Conservation (phyloP, 2,329 filamentous ascomycete genomes). For the Alternaria infectoria region DNA sequence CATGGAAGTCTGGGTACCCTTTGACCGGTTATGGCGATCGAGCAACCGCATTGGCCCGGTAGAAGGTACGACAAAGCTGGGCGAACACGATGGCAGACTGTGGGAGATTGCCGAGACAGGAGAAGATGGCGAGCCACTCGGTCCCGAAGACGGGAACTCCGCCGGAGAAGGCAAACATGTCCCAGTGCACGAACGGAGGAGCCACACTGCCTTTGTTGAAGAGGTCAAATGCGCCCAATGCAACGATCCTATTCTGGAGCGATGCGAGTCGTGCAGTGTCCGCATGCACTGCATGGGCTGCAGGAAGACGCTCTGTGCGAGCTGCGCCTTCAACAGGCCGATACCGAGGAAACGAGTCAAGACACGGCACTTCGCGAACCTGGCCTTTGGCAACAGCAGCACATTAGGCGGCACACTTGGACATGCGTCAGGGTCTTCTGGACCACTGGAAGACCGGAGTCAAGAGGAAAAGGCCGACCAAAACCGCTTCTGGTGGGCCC, state of each 20-base stretch:
- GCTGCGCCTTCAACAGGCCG: slow-evolving; percentile 64
- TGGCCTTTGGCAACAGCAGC: slow-evolving; percentile 42
- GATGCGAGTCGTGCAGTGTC: slow-evolving; percentile 67
- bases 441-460: slow-evolving; percentile 29
- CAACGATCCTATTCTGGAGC: slow-evolving; percentile 59
- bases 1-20: slow-evolving; percentile 67
- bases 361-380: slow-evolving; percentile 46
- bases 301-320: slow-evolving; percentile 65
- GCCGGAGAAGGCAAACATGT: slow-evolving; percentile 61
- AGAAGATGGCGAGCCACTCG: slow-evolving; percentile 61
- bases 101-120: slow-evolving; percentile 64
- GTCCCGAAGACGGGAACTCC: slow-evolving; percentile 54
- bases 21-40: slow-evolving; percentile 65
- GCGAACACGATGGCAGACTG: slow-evolving; percentile 56
- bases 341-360: slow-evolving; percentile 52
- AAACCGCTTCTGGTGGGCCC: slow-evolving; percentile 65
- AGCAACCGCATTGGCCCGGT: slow-evolving; percentile 63
- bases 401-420: slow-evolving; percentile 34
- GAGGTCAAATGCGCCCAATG: slow-evolving; percentile 62
- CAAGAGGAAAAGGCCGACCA: slow-evolving; percentile 27
- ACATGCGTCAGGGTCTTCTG: slow-evolving; percentile 38
- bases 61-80: slow-evolving; percentile 36
- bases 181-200: slow-evolving; percentile 60
- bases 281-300: slow-evolving; percentile 68
- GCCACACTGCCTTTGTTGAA: slow-evolving; percentile 61